phyloP scores from a whole-genome alignment of 2,329 filamentous ascomycete genomes.

The Aspergillus thermomutatus region DNA sequence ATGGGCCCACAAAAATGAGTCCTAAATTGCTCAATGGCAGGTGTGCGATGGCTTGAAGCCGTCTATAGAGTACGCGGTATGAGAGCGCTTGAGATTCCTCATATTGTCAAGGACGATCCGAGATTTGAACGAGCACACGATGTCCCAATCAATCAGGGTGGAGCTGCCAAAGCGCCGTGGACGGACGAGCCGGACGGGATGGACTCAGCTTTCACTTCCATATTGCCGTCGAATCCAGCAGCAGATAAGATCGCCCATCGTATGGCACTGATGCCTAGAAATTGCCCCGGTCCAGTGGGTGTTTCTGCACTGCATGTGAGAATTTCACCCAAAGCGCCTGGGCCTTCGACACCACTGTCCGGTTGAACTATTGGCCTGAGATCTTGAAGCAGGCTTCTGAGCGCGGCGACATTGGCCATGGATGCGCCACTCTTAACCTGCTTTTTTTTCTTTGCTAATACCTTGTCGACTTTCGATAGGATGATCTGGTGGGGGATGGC shows the following conservation, averaged over 20 bases:
- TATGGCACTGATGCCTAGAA: constrained; percentile 59
- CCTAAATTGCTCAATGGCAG: neutral
- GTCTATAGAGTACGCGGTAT: neutral
- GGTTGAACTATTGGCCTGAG: constrained; percentile 44
- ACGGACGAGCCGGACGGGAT: constrained; percentile 3
- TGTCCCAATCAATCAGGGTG: constrained; percentile 5
- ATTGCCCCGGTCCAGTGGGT: constrained; percentile 43
- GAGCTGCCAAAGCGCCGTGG: constrained; percentile 1
- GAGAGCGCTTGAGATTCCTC: neutral
- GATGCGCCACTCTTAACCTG: constrained; percentile 31
- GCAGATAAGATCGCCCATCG: constrained; percentile 64
- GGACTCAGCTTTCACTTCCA: constrained; percentile 20
- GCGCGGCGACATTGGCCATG: constrained; percentile 22
- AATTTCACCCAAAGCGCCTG: constrained; percentile 55
- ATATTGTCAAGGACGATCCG: neutral
- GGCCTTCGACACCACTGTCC: constrained; percentile 37
- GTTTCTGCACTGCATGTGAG: constrained; percentile 57
- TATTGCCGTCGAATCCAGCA: constrained; percentile 51
- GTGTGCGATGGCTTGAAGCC: neutral
- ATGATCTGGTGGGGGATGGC: constrained; percentile 63
- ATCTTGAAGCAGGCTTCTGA: constrained; percentile 40
- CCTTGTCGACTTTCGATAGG: constrained; percentile 63
- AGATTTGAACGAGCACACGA: neutral
- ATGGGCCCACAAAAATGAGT: neutral
- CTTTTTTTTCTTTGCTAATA: constrained; percentile 40